Evolutionary conservation across 345 rosid species (phyloP).

Genomic region (Alliaria petiolata): DNA sequence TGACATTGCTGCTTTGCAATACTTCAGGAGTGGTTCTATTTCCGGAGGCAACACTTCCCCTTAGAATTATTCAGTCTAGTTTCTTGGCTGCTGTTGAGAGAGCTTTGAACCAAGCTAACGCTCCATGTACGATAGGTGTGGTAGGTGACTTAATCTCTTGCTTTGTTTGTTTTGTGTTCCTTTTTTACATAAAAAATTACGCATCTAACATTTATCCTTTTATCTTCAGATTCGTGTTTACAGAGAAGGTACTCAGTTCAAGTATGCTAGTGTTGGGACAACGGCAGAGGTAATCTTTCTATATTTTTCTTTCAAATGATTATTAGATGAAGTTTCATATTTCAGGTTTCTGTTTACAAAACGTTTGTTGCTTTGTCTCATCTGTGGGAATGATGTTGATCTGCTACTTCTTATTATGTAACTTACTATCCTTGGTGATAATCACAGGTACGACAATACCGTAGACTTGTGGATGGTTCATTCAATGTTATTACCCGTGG

Average conservation of each 20-base stretch:
- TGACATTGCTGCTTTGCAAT: conserved; percentile 16
- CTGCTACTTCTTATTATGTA: too few relatives aligned
- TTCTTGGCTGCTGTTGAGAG: conserved; percentile 80
- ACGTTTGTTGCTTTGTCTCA: neutral
- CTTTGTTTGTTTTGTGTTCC: neutral
- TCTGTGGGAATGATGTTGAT: too few relatives aligned
- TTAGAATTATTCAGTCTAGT: conserved; percentile 69
- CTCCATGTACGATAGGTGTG: conserved; percentile 87
- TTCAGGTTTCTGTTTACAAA: conserved; percentile 1
- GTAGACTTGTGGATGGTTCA: conserved; percentile 80
- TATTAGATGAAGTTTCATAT: neutral
- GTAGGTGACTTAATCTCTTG: conserved; percentile 60
- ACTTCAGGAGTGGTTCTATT: conserved; percentile 86
- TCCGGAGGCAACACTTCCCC: conserved; percentile 93
- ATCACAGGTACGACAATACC: too few relatives aligned
- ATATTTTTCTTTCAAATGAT: neutral
- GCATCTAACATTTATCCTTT: neutral
- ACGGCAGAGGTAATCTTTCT: conserved; percentile 76
- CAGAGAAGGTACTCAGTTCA: conserved; percentile 42
- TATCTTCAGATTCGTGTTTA: conserved; percentile 59
- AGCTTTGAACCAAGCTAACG: conserved; percentile 64
- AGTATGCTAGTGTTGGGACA: conserved; percentile 71
- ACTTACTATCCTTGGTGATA: too few relatives aligned
- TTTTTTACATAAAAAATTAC: too few relatives aligned
- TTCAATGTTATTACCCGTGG: conserved; percentile 91